These are phyloP conservation scores for Notholithocarpus densiflorus DNA, from an alignment of 306 rosid genomes.

Conservation along the genomic window DNA sequence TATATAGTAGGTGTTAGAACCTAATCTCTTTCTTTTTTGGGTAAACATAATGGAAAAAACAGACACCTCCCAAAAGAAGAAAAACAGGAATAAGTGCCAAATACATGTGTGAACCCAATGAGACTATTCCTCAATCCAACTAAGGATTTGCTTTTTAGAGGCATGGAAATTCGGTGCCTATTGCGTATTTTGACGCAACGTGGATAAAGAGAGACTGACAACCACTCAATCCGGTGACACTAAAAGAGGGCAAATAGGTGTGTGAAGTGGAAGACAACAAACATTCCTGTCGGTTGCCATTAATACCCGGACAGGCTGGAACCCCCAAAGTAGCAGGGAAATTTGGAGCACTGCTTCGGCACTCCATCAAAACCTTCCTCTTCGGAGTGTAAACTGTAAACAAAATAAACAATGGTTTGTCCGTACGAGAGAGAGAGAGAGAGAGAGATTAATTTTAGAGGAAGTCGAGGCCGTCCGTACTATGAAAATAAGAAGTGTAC, in stretches of 20 bases:
- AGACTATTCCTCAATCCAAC: not conserved
- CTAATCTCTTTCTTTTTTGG: constrained; percentile 58
- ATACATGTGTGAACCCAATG: constrained; percentile 41
- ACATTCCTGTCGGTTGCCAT: constrained; percentile 76
- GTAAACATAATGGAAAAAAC: constrained; percentile 37
- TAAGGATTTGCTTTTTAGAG: not conserved
- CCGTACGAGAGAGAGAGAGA: constrained; percentile 35
- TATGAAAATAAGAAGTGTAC: not conserved
- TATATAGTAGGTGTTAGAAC: constrained; percentile 19
- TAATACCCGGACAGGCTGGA: constrained; percentile 33
- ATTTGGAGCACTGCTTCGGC: constrained; percentile 19
- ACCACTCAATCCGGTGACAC: constrained; percentile 57
- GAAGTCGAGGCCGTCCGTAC: constrained; percentile 29
- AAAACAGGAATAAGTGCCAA: constrained; percentile 42
- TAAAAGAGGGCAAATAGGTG: not conserved
- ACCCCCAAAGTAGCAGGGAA: constrained; percentile 19
- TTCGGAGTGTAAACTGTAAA: not conserved
- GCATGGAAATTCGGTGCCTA: constrained; percentile 24
- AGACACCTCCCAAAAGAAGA: constrained; percentile 46
- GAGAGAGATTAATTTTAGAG: too few relatives aligned
- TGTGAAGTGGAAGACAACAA: constrained; percentile 20
- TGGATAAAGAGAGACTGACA: constrained; percentile 32
- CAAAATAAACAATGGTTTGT: not conserved
- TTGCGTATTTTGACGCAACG: constrained; percentile 20
- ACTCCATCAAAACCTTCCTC: not conserved